Evolutionary conservation across 345 rosid genomes (phyloP).

Genomic region (Acer negundo): DNA sequence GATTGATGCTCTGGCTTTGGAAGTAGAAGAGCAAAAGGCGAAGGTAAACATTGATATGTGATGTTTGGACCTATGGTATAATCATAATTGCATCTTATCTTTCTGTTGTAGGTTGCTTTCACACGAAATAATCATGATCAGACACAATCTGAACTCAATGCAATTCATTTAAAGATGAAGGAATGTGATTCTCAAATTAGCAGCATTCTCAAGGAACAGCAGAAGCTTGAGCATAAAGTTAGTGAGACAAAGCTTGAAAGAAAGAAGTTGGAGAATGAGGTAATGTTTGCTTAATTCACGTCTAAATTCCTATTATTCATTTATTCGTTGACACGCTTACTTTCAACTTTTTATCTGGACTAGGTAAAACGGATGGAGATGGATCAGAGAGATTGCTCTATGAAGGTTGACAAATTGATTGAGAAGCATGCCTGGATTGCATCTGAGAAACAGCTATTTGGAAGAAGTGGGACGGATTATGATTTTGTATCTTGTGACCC

Average conservation of each 20-base stretch:
- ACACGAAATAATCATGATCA: constrained; percentile 54
- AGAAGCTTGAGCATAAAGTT: constrained; percentile 68
- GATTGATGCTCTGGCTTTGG: constrained; percentile 56
- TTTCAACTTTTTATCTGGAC: background rate
- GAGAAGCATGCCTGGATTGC: constrained; percentile 97
- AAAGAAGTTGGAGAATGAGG: constrained; percentile 98
- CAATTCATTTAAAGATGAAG: constrained; percentile 74
- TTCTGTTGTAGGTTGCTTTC: constrained; percentile 58
- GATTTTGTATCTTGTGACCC: constrained; percentile 81
- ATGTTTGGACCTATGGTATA: background rate
- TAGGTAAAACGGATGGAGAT: constrained; percentile 79
- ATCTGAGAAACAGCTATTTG: constrained; percentile 91
- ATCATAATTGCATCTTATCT: constrained; percentile 24
- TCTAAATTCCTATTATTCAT: background rate
- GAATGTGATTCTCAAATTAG: constrained; percentile 91
- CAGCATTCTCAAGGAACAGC: constrained; percentile 64
- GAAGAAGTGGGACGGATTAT: constrained; percentile 94
- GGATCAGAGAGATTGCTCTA: constrained; percentile 89
- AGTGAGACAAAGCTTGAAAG: constrained; percentile 77
- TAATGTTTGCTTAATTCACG: constrained; percentile 24
- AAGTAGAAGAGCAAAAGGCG: constrained; percentile 65
- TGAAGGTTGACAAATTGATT: constrained; percentile 77
- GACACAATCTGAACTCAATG: constrained; percentile 67
- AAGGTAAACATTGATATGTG: constrained; percentile 52
- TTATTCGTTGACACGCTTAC: constrained; percentile 5